Base-by-base conservation (phyloP, 108 stramenopile genomes). In the Nitzschia sp. region DNA sequence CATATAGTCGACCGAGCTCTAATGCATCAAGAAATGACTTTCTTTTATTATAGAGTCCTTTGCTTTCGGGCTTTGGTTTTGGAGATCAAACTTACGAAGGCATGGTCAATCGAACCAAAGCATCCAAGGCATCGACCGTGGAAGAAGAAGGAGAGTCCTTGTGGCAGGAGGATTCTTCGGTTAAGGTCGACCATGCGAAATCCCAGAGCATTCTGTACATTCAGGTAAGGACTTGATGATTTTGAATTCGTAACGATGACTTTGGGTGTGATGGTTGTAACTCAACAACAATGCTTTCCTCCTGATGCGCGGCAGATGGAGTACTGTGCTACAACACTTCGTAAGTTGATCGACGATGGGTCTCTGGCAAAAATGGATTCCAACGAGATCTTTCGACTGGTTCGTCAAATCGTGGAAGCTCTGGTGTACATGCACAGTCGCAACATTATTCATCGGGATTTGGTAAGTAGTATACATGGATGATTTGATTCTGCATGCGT, bases 281-380 rank as follows among this genome's bases (percentile, higher is more conserved):
- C n/a, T n/a, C n/a, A n/a, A n/a, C n/a, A n/a, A n/a, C n/a, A n/a
- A n/a, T n/a, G n/a, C n/a, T n/a, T n/a, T n/a, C n/a, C n/a, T n/a
- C n/a, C n/a, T n/a, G n/a, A n/a, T n/a, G n/a, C n/a, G 8, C 76
- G 25, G 31, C 80, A 93, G 64, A 93, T 93, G 92, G 86, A 93
- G 67, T 93, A 86, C 54, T 93, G 92, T 54, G 64, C 82, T 47
- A 89, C 83, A 21, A 93, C 92, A 1, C 63, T 93, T 36, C 69
- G 89, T 48, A 81, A 84, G 23, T 66, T 93, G 58, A 89, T 93
- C 32, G 92, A 93, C 64, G 78, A 90, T 32, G 63, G 66, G 3
- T 66, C 75, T 26, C 31, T 90, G 22, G 56, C 63, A 0, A 60
- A 71, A 65, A 70, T 79, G 74, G 58, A 72, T 26, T 30, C 69